Evolutionary conservation across 192 early-diverging fungal genomes (phyloP).

Genomic region (Tieghemiomyces parasiticus): DNA sequence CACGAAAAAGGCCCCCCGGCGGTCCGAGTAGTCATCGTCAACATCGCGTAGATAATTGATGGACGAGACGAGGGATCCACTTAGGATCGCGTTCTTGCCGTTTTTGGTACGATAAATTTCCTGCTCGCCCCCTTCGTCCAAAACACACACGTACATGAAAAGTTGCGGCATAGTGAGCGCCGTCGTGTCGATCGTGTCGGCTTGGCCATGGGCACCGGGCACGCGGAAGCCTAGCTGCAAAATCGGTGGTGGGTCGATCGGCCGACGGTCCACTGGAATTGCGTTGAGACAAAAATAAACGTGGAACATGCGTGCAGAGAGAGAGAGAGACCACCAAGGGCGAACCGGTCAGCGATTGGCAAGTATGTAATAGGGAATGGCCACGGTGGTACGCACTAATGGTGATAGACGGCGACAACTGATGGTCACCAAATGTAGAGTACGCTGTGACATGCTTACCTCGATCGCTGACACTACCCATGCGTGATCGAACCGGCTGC

Average conservation of each 20-base stretch:
- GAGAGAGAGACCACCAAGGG: too few species aligned
- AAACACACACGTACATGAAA: conserved; percentile 83
- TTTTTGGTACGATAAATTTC: conserved; percentile 72
- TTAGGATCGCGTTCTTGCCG: conserved; percentile 55
- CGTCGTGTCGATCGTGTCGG: conserved; percentile 14
- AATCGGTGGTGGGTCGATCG: conserved; percentile 5
- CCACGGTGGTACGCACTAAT: too few species aligned
- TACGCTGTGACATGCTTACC: too few species aligned
- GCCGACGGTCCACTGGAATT: conserved; percentile 1
- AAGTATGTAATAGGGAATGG: too few species aligned
- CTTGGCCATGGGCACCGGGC: not conserved
- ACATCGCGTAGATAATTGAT: conserved; percentile 76
- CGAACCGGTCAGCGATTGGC: too few species aligned
- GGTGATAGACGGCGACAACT: too few species aligned
- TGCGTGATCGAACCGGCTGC: conserved; percentile 1
- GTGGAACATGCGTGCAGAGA: too few species aligned
- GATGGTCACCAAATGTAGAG: too few species aligned
- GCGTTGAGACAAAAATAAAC: too few species aligned
- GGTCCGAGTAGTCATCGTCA: conserved; percentile 52
- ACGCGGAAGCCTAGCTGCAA: not conserved
- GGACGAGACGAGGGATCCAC: conserved; percentile 84
- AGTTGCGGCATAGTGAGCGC: conserved; percentile 64
- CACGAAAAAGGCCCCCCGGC: conserved; percentile 93
- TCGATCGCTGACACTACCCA: conserved; percentile 7
- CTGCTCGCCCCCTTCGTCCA: conserved; percentile 53